These are phyloP conservation scores for Pseudomonodictys pantanalensis DNA, from an alignment of 495 filamentous ascomycete genomes.

Conservation along the genomic window DNA sequence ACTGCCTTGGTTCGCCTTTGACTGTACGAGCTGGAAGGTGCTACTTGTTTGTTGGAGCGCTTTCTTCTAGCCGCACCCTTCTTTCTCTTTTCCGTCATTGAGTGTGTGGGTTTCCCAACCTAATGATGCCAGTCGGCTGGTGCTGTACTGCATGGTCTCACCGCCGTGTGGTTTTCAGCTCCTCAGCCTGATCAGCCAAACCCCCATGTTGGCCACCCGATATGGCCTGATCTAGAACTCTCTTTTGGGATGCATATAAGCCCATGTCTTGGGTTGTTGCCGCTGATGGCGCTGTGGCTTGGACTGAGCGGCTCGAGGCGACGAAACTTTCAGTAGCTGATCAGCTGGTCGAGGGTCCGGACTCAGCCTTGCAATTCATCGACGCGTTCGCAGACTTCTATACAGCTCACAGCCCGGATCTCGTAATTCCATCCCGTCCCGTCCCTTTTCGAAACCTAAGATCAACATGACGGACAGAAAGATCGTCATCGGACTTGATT, in stretches of 20 bases:
- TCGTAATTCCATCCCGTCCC: background rate
- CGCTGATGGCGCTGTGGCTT: no score
- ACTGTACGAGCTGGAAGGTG: no score
- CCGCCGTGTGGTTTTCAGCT: background rate
- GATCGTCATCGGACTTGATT: slow-evolving; percentile 2
- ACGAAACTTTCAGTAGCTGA: no score
- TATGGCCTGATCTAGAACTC: background rate
- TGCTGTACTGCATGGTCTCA: background rate
- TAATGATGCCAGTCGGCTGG: background rate
- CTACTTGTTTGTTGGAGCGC: no score
- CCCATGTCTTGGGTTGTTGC: background rate
- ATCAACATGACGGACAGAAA: background rate
- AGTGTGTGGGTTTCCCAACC: background rate
- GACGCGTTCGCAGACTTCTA: background rate
- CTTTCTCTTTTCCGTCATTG: no score
- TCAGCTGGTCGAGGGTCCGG: no score
- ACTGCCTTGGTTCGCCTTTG: no score
- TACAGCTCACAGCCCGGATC: background rate
- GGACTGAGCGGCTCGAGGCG: no score
- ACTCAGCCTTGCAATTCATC: background rate
- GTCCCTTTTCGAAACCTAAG: background rate
- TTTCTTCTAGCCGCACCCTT: no score
- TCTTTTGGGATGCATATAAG: background rate
- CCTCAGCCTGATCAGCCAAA: background rate
- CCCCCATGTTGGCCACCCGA: background rate